These are phyloP conservation scores for Rhynchospora tenuis DNA, from an alignment of 176 grass and related monocot genomes.

Conservation along the genomic window DNA sequence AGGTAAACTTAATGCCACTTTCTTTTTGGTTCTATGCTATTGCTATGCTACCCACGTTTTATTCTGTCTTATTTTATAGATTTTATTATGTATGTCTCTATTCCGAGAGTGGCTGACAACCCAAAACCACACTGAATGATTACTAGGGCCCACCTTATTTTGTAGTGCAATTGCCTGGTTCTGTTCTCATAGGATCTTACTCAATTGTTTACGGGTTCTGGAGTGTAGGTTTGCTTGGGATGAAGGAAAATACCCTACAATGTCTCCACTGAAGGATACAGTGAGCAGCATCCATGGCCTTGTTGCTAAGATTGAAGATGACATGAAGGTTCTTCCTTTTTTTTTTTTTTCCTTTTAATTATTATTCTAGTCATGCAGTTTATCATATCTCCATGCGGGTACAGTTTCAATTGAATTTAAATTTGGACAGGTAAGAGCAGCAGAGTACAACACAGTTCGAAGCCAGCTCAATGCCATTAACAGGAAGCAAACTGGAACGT, in stretches of 20 bases:
- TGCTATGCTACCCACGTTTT: neutral
- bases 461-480: conserved; percentile 94
- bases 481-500: conserved; percentile 98
- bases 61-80: neutral
- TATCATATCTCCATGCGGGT: neutral
- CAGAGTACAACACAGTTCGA: conserved; percentile 89
- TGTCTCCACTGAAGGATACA: conserved; percentile 80
- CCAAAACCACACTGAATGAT: neutral
- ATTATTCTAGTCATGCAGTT: neutral
- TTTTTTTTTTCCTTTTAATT: neutral
- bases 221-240: conserved; percentile 84
- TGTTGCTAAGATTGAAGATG: conserved; percentile 95
- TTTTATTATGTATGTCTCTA: neutral
- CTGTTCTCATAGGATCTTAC: neutral
- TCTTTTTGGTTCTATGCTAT: neutral
- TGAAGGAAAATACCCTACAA: conserved; percentile 80
- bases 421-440: conserved; percentile 52
- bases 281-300: conserved; percentile 66
- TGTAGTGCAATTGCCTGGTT: neutral
- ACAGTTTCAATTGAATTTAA: neutral
- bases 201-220: neutral
- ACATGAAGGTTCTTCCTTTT: conserved; percentile 69
- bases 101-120: neutral
- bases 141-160: too few relatives aligned
- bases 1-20: conserved; percentile 27